Evolutionary conservation across 2,329 filamentous ascomycete genomes (phyloP).

Genomic region (Raffaelea deltoideospora): DNA sequence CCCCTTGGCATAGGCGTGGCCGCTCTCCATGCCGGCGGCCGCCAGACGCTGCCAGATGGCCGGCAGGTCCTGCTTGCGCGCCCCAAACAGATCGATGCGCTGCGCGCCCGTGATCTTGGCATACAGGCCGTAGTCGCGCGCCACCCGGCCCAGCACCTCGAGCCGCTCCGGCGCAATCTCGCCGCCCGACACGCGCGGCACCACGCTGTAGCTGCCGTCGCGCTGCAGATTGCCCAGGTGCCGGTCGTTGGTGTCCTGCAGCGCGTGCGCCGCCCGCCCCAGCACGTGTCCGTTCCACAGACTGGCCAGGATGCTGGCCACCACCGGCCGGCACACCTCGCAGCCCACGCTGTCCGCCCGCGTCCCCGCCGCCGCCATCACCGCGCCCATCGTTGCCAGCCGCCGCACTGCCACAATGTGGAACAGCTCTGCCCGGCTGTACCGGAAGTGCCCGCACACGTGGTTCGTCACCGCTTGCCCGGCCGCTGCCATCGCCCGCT

Average conservation of each 20-base stretch:
- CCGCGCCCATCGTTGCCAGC: slow-evolving; percentile 53
- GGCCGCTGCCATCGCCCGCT: slow-evolving; percentile 71
- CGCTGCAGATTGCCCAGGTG: slow-evolving; percentile 83
- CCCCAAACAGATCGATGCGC: slow-evolving; percentile 86
- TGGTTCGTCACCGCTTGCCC: slow-evolving; percentile 80
- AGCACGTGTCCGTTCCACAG: slow-evolving; percentile 77
- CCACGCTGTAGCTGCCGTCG: slow-evolving; percentile 79
- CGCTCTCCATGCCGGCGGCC: slow-evolving; percentile 76
- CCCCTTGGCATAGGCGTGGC: slow-evolving; percentile 82
- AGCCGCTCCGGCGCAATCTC: slow-evolving; percentile 82
- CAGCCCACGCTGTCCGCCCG: slow-evolving; percentile 62
- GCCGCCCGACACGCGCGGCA: slow-evolving; percentile 68
- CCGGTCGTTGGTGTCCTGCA: slow-evolving; percentile 83
- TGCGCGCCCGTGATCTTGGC: slow-evolving; percentile 88
- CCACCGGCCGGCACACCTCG: slow-evolving; percentile 71
- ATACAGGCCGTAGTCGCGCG: slow-evolving; percentile 71
- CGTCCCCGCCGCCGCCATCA: slow-evolving; percentile 60
- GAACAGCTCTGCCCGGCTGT: slow-evolving; percentile 78
- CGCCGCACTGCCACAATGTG: slow-evolving; percentile 75
- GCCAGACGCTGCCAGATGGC: slow-evolving; percentile 71
- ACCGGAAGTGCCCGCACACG: slow-evolving; percentile 64
- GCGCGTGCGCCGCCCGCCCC: slow-evolving; percentile 50
- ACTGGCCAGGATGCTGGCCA: slow-evolving; percentile 67
- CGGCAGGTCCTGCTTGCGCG: slow-evolving; percentile 71
- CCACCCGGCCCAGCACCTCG: slow-evolving; percentile 69